Base-by-base conservation (phyloP, 805 yeast genomes). In the Kurtzmaniella fragi region DNA sequence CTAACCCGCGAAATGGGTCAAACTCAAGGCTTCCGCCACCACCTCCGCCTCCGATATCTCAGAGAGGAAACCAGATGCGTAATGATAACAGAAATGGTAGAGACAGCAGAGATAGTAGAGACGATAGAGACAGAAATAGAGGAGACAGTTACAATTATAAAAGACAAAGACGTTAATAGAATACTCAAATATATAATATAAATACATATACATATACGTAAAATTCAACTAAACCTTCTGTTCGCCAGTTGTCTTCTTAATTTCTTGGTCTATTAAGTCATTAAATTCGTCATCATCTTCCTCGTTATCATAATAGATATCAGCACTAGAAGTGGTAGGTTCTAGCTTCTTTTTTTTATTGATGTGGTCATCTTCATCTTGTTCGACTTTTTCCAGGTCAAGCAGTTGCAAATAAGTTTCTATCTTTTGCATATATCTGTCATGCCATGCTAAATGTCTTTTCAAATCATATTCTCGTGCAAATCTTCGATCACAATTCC, bases 361-460 rank as follows among this genome's bases (percentile, higher is more conserved):
- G 13, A 9, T 31, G 5, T 28, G 14, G 5, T 20, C 25, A 5
- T 17, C 28, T n/a, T 29, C 38, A 17, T 32, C 39, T 14, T 40
- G 34, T 26, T 17, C 20, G 4, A 13, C 34, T 9, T 42, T 44
- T 13, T 48, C 51, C 6, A 42, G 37, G 4, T 53, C 56, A 33
- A 64, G 43, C 0, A 62, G 48, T 4, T 42, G 46, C 42, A 65
- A 54, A 39, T 53, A 65, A 2, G 35, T 42, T 33, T 61, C 64
- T 3, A 66, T 54, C 42, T 56, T 61, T 32, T 46, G 40, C 37
- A 59, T 37, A 17, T 62, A 61, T 14, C 56, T 58, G 10, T 61
- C 61, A 47, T 78, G 83, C 82, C 82, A 78, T 30, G 53, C 56
- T 36, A 77, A 44, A 50, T 78, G 84, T 32, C 81, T 62, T 13